Evolutionary conservation across 2,329 filamentous ascomycete genomes (phyloP).

Genomic region (Phaeosphaeria sp.): DNA sequence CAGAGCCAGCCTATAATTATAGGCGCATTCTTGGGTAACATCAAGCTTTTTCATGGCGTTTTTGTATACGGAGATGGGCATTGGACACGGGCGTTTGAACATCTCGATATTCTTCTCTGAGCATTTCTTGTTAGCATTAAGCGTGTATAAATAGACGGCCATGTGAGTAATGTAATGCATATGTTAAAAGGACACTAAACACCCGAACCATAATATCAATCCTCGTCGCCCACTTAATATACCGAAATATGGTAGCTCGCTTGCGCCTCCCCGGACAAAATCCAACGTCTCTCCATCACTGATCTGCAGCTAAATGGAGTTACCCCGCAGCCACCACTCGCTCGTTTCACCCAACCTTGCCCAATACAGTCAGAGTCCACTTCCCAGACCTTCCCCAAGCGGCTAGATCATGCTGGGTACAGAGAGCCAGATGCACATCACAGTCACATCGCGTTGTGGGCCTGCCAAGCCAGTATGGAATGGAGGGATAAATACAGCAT

Average conservation of each 20-base stretch:
- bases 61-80: neutral
- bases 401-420: neutral
- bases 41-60: neutral
- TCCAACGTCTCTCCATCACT: neutral
- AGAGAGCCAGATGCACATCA: neutral
- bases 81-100: neutral
- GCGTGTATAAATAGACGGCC: neutral
- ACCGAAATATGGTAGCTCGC: neutral
- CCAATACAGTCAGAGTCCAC: neutral
- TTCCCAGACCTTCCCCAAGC: neutral
- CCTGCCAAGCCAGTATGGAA: conserved; percentile 11
- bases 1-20: neutral
- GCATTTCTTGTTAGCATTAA: neutral
- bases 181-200: neutral
- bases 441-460: conserved; percentile 7
- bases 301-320: conserved; percentile 8
- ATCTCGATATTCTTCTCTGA: neutral
- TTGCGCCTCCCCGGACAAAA: neutral
- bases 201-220: neutral
- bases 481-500: conserved; percentile 16
- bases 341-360: conserved; percentile 2
- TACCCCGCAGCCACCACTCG: conserved; percentile 19
- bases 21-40: neutral
- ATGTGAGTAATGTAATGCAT: neutral
- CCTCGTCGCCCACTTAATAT: neutral